A percentile compares a stretch with the other conserved stretches of the same genome.
phyloP scores from a whole-genome alignment of 805 yeast genomes.

The Nakazawaea siamensis region DNA sequence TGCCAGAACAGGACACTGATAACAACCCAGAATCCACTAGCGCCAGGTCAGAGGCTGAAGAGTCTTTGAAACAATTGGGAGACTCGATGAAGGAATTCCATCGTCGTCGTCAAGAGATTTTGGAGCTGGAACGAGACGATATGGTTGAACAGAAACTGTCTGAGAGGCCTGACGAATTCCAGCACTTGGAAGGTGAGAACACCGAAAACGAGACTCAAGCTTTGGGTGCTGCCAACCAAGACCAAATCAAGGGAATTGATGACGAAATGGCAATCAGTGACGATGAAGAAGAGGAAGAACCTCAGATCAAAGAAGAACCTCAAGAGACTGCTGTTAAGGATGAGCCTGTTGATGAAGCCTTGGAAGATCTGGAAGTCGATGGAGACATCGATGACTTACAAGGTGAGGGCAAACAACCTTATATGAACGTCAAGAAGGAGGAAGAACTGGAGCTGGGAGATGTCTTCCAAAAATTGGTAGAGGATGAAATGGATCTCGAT shows the following conservation, averaged over 20 bases:
- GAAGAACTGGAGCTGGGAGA: slow-evolving; percentile 26
- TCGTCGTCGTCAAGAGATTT: slow-evolving; percentile 81
- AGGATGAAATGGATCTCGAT: slow-evolving; percentile 24
- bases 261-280: slow-evolving; percentile 81
- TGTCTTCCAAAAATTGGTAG: slow-evolving; percentile 15
- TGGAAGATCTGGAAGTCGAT: not conserved
- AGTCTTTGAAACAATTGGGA: slow-evolving; percentile 81
- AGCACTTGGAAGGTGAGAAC: slow-evolving; percentile 74
- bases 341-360: not conserved
- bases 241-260: slow-evolving; percentile 67
- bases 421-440: slow-evolving; percentile 38
- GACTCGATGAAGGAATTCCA: slow-evolving; percentile 89
- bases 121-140: slow-evolving; percentile 49
- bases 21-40: slow-evolving; percentile 26
- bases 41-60: slow-evolving; percentile 61
- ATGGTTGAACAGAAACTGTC: slow-evolving; percentile 46
- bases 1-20: slow-evolving; percentile 31
- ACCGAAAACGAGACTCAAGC: slow-evolving; percentile 84
- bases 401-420: slow-evolving; percentile 40
- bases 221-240: slow-evolving; percentile 79
- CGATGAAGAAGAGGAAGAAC: slow-evolving; percentile 33
- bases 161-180: slow-evolving; percentile 78
- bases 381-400: slow-evolving; percentile 32
- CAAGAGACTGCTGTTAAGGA: not conserved
- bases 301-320: slow-evolving; percentile 15